Evolutionary conservation across 805 yeast species (phyloP).

Genomic region (Starmerella floricola): DNA sequence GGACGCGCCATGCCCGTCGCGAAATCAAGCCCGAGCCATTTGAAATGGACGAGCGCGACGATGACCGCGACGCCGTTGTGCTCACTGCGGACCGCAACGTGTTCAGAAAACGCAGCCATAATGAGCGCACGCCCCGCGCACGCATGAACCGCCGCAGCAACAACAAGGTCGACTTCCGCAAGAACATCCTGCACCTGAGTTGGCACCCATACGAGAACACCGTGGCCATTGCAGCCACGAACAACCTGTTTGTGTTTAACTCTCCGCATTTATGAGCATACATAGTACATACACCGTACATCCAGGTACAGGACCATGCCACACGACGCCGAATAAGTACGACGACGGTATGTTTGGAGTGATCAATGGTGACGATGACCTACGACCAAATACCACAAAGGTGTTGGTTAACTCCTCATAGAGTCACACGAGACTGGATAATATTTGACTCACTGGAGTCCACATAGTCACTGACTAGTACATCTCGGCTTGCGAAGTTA

Average conservation of each 20-base stretch:
- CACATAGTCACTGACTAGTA: no score
- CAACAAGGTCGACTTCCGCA: conserved; percentile 82
- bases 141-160: conserved; percentile 47
- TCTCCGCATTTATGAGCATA: conserved; percentile 14
- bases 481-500: no score
- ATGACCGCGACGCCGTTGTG: conserved; percentile 49
- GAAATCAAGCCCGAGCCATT: conserved; percentile 1
- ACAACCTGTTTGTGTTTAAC: conserved; percentile 44
- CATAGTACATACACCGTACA: no score
- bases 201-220: conserved; percentile 98
- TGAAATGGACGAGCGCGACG: conserved; percentile 21
- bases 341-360: no score
- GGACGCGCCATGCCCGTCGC: conserved; percentile 6
- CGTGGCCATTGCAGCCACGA: conserved; percentile 97
- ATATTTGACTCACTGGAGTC: no score
- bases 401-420: no score
- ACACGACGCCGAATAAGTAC: conserved; percentile 1
- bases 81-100: conserved; percentile 98
- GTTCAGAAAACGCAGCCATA: conserved; percentile 53
- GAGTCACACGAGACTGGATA: no score
- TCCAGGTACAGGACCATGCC: not conserved
- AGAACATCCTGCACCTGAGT: conserved; percentile 84
- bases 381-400: no score
- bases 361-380: no score
- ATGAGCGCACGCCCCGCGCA: conserved; percentile 24